Conservation (phyloP, 1,139 yeast genomes). For the Debaryomyces sp. region DNA sequence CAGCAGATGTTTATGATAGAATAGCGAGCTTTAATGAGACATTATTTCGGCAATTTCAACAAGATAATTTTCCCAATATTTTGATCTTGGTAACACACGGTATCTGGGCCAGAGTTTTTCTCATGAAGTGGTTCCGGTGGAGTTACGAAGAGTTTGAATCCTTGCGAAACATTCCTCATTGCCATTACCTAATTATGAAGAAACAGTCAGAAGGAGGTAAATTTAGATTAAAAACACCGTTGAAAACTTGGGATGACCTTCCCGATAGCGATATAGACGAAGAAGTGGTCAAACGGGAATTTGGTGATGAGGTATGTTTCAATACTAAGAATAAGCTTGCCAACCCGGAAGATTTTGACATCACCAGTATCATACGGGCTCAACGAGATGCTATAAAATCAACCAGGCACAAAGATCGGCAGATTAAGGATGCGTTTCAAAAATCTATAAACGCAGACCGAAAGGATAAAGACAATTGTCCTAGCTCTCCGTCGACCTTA, state of each 20-base stretch:
- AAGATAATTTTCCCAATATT: slow-evolving; percentile 67
- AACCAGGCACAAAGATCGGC: slow-evolving; percentile 40
- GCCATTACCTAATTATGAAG: slow-evolving; percentile 81
- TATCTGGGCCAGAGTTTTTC: slow-evolving; percentile 87
- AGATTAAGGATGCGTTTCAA: slow-evolving; percentile 36
- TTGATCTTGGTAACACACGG: slow-evolving; percentile 90
- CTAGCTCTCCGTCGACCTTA: slow-evolving; percentile 16
- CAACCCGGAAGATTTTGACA: slow-evolving; percentile 45
- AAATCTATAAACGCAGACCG: slow-evolving; percentile 15
- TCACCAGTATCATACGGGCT: slow-evolving; percentile 44
- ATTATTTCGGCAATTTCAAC: slow-evolving; percentile 74
- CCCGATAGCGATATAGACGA: slow-evolving; percentile 45
- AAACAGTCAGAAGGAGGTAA: slow-evolving; percentile 45
- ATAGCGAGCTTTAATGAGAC: slow-evolving; percentile 90
- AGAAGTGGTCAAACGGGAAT: slow-evolving; percentile 42
- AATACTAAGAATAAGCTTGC: slow-evolving; percentile 38
- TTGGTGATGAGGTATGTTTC: slow-evolving; percentile 45
- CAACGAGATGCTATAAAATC: slow-evolving; percentile 46
- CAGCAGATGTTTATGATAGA: slow-evolving; percentile 92
- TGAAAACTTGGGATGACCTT: slow-evolving; percentile 64
- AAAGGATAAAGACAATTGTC: not conserved
- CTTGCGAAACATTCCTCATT: slow-evolving; percentile 80
- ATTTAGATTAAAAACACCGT: slow-evolving; percentile 53
- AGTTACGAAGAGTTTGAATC: slow-evolving; percentile 85
- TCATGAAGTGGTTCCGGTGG: slow-evolving; percentile 96